phyloP scores from a whole-genome alignment of 129 eudicot genomes.

The Centrapalus pauciflorus region DNA sequence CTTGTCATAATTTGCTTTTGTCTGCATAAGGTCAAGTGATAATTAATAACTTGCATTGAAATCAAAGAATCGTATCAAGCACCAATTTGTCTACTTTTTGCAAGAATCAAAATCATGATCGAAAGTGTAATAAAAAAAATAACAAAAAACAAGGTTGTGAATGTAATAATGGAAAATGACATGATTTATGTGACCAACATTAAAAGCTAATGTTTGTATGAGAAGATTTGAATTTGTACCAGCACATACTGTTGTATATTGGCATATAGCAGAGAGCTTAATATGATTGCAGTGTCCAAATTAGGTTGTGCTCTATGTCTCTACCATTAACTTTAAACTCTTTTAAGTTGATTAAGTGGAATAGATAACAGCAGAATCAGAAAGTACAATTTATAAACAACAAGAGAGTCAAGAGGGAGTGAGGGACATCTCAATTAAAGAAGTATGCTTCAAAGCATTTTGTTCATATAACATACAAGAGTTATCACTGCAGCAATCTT shows the following conservation, averaged over 20 bases:
- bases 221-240: background rate
- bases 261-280: too few relatives aligned
- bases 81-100: background rate
- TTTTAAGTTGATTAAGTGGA: too few relatives aligned
- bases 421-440: too few relatives aligned
- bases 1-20: slow-evolving; percentile 69
- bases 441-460: too few relatives aligned
- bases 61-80: background rate
- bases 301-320: background rate
- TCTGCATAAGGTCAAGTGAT: slow-evolving; percentile 35
- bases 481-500: too few relatives aligned
- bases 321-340: background rate
- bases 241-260: background rate
- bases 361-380: too few relatives aligned
- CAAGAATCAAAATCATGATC: background rate
- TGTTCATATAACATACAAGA: too few relatives aligned
- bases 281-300: background rate
- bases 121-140: background rate
- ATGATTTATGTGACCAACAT: too few relatives aligned
- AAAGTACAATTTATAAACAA: too few relatives aligned
- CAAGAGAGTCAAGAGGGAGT: too few relatives aligned
- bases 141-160: background rate
- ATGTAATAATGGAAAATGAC: background rate
- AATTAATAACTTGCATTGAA: background rate
- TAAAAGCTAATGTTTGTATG: background rate